Conservation (phyloP, 495 filamentous ascomycete species). For the Trichoderma virens region DNA sequence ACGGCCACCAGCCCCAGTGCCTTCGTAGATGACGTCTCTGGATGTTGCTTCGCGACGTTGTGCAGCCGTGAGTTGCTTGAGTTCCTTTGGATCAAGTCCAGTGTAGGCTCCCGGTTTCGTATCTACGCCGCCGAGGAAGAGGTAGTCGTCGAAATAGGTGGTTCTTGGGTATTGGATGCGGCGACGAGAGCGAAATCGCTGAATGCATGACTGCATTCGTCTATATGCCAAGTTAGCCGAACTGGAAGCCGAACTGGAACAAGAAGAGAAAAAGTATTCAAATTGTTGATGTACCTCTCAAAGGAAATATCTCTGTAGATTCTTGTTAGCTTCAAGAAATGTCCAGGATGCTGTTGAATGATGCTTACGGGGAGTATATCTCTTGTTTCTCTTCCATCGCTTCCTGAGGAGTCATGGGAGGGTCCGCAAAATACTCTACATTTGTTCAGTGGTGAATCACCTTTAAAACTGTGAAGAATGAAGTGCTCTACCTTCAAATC, state of each 20-base stretch:
- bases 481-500: slow-evolving; percentile 35
- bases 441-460: slow-evolving; percentile 12
- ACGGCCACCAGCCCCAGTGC: slow-evolving; percentile 22
- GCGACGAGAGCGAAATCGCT: slow-evolving; percentile 67
- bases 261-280: background rate
- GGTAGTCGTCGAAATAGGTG: slow-evolving; percentile 67
- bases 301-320: slow-evolving; percentile 25
- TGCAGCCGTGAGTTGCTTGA: slow-evolving; percentile 19
- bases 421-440: slow-evolving; percentile 64
- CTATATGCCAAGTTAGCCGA: too few relatives aligned
- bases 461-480: background rate
- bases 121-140: slow-evolving; percentile 77
- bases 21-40: slow-evolving; percentile 51
- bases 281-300: slow-evolving; percentile 24
- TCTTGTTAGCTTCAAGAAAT: slow-evolving; percentile 15
- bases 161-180: slow-evolving; percentile 56
- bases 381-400: slow-evolving; percentile 47
- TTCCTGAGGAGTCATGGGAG: slow-evolving; percentile 64
- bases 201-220: slow-evolving; percentile 80
- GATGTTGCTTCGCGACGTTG: slow-evolving; percentile 55
- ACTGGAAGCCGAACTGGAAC: too few relatives aligned
- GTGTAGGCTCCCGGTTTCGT: slow-evolving; percentile 57
- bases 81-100: slow-evolving; percentile 47
- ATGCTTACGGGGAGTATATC: slow-evolving; percentile 47
- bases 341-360: background rate